Percentiles rank a stretch among this genome's conserved stretches.
phyloP scores from a whole-genome alignment of 2,329 filamentous ascomycete species.

The Colletotrichum sp. region DNA sequence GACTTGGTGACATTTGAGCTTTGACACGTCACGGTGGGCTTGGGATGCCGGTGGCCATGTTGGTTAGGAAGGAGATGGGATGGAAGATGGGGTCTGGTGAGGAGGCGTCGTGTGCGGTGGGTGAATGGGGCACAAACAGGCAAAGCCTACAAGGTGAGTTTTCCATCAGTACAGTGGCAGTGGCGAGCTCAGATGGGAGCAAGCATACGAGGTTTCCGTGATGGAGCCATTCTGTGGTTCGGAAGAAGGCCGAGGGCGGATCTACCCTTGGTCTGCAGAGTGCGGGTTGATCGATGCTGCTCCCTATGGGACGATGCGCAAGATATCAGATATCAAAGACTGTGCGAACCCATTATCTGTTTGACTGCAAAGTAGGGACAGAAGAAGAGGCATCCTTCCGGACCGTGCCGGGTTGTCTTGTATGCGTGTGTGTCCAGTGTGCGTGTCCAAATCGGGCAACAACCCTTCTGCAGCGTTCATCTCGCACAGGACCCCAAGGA shows the following conservation, averaged over 20 bases:
- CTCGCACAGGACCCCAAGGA: background rate
- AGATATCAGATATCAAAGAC: background rate
- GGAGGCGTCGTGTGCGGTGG: background rate
- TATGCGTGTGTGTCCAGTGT: background rate
- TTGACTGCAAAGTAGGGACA: background rate
- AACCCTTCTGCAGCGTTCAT: background rate
- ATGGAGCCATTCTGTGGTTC: background rate
- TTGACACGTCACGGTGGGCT: background rate
- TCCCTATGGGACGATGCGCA: background rate
- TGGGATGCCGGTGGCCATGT: background rate
- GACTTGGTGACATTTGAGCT: background rate
- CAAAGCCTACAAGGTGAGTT: background rate
- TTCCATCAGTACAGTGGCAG: background rate
- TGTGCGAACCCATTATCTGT: background rate
- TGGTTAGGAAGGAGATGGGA: background rate
- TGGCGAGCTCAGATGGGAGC: background rate
- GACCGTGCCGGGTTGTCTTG: background rate
- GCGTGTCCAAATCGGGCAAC: background rate
- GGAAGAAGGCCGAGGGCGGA: background rate
- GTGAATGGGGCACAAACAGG: constrained; percentile 7
- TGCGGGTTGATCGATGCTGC: background rate
- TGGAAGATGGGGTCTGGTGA: background rate
- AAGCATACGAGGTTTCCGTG: background rate
- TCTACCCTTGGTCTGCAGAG: background rate
- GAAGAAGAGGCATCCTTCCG: background rate